Percentiles rank a stretch among this genome's conserved stretches.
Evolutionary conservation across 768 basidiomycete species (phyloP).

Genomic region (Tulasnella sp.): DNA sequence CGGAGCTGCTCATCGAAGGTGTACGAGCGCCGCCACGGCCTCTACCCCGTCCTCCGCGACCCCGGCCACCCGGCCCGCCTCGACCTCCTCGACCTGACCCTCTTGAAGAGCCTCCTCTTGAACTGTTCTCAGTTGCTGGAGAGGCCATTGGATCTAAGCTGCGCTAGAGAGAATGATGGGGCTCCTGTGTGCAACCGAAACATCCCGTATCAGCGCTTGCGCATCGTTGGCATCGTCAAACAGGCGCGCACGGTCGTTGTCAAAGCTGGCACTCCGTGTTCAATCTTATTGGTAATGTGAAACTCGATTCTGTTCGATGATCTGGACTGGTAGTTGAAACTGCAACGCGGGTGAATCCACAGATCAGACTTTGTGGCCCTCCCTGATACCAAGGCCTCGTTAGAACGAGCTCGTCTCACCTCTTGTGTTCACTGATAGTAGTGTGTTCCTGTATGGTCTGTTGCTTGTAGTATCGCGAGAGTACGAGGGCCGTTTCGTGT

Average conservation of each 20-base stretch:
- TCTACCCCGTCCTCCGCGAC: neutral
- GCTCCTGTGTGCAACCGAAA: no score
- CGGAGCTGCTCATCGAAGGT: neutral
- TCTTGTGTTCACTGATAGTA: neutral
- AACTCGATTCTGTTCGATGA: no score
- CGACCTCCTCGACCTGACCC: neutral
- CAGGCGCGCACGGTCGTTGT: no score
- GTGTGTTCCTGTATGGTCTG: neutral
- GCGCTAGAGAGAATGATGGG: neutral
- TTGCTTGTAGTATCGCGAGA: neutral
- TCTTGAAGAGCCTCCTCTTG: neutral
- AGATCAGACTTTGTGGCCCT: no score
- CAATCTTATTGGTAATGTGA: no score
- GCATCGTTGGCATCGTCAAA: no score
- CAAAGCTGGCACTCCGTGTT: no score
- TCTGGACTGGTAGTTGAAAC: no score
- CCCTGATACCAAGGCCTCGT: no score
- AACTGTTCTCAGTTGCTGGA: neutral
- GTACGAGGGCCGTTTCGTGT: neutral
- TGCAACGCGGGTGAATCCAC: no score
- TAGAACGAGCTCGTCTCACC: neutral
- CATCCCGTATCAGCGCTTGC: no score
- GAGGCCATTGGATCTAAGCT: no score
- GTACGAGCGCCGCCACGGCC: conserved; percentile 4
- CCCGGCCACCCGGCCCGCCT: neutral